phyloP scores from a whole-genome alignment of 495 filamentous ascomycete species.

The Lindgomyces ingoldianus region DNA sequence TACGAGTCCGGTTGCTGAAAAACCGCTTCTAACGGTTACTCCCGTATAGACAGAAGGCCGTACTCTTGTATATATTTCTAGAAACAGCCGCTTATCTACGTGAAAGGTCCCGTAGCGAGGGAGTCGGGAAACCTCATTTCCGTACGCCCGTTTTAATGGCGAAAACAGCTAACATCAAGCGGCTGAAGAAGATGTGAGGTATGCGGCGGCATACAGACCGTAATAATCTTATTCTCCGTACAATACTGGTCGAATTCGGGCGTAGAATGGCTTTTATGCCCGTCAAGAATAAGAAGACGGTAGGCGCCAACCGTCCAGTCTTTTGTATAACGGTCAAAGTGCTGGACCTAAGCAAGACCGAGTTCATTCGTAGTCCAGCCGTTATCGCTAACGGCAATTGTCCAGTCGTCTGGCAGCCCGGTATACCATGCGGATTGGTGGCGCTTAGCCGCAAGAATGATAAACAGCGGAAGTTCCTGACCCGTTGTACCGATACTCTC shows the following conservation, averaged over 20 bases:
- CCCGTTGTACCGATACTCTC: conserved; percentile 35
- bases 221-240: conserved; percentile 11
- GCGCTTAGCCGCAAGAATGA: conserved; percentile 18
- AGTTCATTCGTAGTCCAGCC: conserved; percentile 20
- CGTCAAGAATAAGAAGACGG: conserved; percentile 11
- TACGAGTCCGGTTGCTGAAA: background rate
- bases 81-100: background rate
- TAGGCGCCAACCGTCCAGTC: background rate
- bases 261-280: conserved; percentile 7
- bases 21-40: background rate
- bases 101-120: background rate
- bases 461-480: conserved; percentile 19
- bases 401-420: conserved; percentile 4
- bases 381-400: conserved; percentile 9
- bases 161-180: conserved; percentile 14
- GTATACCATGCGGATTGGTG: conserved; percentile 21
- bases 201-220: conserved; percentile 10
- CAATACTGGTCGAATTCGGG: conserved; percentile 2
- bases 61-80: background rate
- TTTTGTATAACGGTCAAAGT: conserved; percentile 13
- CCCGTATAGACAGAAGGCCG: background rate
- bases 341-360: conserved; percentile 7
- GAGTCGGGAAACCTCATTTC: background rate
- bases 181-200: conserved; percentile 9
- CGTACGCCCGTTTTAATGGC: conserved; percentile 11